Conservation (phyloP, 192 early-diverging fungal species). For the Backusella tuberculispora region DNA sequence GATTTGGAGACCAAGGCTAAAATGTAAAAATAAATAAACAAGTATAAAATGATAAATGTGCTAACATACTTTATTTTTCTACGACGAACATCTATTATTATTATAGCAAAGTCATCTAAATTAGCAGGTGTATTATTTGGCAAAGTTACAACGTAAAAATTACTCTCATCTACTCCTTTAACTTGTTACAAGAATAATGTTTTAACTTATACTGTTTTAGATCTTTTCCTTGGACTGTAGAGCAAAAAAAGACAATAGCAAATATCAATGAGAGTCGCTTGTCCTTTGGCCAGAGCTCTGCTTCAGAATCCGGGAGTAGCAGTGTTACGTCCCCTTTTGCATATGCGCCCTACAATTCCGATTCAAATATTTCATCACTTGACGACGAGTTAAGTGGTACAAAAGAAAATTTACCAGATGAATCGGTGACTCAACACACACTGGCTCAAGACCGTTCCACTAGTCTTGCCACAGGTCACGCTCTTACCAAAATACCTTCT, state of each 20-base stretch:
- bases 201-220: slow-evolving; percentile 5
- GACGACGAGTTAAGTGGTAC: background rate
- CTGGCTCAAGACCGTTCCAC: background rate
- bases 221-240: slow-evolving; percentile 23
- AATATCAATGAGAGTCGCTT: background rate
- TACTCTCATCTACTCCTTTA: background rate
- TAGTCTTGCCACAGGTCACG: background rate
- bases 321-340: background rate
- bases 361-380: slow-evolving; percentile 16
- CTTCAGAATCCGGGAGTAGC: background rate
- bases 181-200: background rate
- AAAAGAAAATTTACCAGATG: background rate
- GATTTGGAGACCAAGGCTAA: slow-evolving; percentile 51
- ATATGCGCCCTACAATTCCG: background rate
- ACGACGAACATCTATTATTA: background rate
- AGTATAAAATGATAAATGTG: no score
- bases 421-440: background rate
- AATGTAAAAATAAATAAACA: slow-evolving; percentile 11
- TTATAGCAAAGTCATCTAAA: slow-evolving; percentile 36
- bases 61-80: no score
- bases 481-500: background rate
- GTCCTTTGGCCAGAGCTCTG: background rate
- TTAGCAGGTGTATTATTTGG: slow-evolving; percentile 23
- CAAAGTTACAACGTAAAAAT: slow-evolving; percentile 37
- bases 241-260: background rate